Conservation (phyloP, 768 basidiomycete genomes). For the Suillus paluster region DNA sequence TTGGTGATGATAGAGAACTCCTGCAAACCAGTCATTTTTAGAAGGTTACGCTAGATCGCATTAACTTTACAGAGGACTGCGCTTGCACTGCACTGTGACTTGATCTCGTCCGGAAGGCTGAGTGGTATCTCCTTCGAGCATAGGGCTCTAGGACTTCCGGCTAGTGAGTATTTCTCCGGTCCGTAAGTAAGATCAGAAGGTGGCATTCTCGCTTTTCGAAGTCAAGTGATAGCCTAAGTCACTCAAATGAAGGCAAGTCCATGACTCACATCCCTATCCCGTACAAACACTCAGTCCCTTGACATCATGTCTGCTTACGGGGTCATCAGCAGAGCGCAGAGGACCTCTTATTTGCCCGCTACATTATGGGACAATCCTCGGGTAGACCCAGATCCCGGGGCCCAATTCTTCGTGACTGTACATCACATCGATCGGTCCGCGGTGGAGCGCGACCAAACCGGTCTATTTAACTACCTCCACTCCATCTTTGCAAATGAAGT, state of each 20-base stretch:
- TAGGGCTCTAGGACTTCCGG: background rate
- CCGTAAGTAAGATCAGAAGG: background rate
- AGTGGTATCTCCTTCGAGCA: background rate
- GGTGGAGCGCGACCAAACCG: slow-evolving; percentile 38
- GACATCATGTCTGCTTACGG: slow-evolving; percentile 75
- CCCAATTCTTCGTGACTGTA: slow-evolving; percentile 28
- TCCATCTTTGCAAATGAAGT: slow-evolving; percentile 73
- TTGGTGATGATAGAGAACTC: slow-evolving; percentile 59
- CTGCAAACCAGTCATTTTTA: slow-evolving; percentile 47
- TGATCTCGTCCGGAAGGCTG: background rate
- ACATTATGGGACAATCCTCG: slow-evolving; percentile 50
- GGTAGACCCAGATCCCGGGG: slow-evolving; percentile 23
- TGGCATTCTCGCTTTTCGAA: background rate
- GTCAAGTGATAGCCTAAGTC: too few relatives aligned
- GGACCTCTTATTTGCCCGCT: slow-evolving; percentile 42
- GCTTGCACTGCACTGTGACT: background rate
- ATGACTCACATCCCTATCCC: background rate
- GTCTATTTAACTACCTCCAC: slow-evolving; percentile 65
- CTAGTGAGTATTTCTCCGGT: background rate
- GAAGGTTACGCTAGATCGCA: slow-evolving; percentile 8
- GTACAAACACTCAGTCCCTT: background rate
- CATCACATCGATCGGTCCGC: slow-evolving; percentile 41
- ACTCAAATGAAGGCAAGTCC: too few relatives aligned
- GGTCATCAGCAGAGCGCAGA: slow-evolving; percentile 45
- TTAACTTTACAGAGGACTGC: background rate